Evolutionary conservation across 805 yeast species (phyloP), one percentile per base, ranked within the genome.

Genomic region (Phaffomyces antillensis): DNA sequence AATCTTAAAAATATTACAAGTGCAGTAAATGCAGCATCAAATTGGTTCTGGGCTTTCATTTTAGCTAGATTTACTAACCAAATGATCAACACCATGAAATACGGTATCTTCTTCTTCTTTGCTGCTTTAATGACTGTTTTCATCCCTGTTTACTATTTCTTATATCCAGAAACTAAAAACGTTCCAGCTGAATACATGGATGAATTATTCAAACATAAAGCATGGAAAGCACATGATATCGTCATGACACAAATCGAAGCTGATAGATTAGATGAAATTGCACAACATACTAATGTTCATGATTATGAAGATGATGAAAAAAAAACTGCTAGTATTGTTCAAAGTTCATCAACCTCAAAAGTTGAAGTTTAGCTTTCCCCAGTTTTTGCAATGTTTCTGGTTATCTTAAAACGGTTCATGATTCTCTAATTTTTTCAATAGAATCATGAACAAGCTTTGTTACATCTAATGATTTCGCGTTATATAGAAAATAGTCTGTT

Each of bases 21-120:
- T 54, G 68, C 73, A 31, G 62, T 72, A 43, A 73, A 72, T 48
- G 70, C 76, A 0, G 64, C 72, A 37, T 60, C 71, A 28, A 65
- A 70, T 41, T 73, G 79, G 79, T 65, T 72, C 48, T 70, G 76
- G 67, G 74, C 72, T 7, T 74, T 74, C 52, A 63, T 73, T 41
- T 65, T 72, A 61, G 73, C 73, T 7, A 64, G 74, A 48, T 68
- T 67, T 49, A 70, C 75, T 7, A 68, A 70, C 20, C 56, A 72
- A 45, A 73, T 74, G 62, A 63, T 73, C 36, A 57, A 60, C 16
- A 56, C 62, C 11, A 71, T 73, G 61, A 62, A 66, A 7, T 74
- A 64, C 50, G 75, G 75, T 20, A 63, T 70, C 26, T 73, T 69
- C 56, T 70, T 72, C 52, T 64, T 75, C 50, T 52, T 52, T 41